A percentile compares a stretch with the other conserved stretches of the same genome.
Evolutionary conservation across 345 rosid genomes (phyloP).

Genomic region (Syzygium jambos): DNA sequence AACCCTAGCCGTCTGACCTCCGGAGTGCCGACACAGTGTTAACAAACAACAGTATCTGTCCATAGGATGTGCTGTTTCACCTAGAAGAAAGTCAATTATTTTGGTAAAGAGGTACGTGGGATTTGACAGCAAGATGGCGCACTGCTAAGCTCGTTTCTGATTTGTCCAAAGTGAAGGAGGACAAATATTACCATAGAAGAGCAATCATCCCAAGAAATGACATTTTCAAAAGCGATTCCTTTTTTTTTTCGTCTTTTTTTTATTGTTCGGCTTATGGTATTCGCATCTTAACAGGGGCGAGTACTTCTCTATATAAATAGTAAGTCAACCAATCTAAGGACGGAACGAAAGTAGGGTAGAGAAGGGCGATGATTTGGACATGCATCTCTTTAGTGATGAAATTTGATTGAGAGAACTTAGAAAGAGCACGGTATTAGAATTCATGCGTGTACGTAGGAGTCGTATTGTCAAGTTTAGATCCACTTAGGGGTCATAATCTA

Average conservation of each 20-base stretch:
- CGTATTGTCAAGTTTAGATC: background rate
- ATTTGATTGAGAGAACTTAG: background rate
- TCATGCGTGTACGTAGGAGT: background rate
- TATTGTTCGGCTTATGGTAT: background rate
- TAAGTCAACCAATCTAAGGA: background rate
- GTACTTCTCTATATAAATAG: background rate
- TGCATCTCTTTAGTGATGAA: background rate
- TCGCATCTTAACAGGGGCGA: background rate
- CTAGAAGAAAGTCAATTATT: background rate
- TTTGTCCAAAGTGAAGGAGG: background rate
- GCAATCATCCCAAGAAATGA: background rate
- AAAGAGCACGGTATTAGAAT: background rate
- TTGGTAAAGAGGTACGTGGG: background rate
- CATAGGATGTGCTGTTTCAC: background rate
- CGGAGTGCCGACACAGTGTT: background rate
- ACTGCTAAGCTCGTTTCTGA: background rate
- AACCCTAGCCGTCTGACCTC: background rate
- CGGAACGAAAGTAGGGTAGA: background rate
- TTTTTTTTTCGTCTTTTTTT: background rate
- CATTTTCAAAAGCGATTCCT: background rate
- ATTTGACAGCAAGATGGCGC: background rate
- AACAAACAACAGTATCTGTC: background rate
- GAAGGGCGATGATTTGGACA: background rate
- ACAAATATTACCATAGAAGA: background rate
- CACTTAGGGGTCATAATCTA: background rate